Conservation (phyloP, 2,329 filamentous ascomycete genomes). For the Scedosporium dehoogii region DNA sequence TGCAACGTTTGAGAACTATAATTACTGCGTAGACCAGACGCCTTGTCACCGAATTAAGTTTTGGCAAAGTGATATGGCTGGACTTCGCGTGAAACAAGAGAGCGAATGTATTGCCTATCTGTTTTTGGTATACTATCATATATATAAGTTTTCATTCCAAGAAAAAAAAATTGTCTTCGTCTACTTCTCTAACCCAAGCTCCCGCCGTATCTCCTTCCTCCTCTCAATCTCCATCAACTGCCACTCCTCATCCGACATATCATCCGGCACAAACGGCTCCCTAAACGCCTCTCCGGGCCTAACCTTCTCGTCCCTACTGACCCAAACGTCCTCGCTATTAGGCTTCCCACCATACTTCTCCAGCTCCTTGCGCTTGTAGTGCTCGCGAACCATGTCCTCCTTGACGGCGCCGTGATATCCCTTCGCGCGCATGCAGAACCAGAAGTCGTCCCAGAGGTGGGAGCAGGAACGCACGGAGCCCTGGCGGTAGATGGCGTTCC, state of each 20-base stretch:
- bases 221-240: conserved; percentile 22
- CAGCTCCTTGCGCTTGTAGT: conserved; percentile 56
- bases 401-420: conserved; percentile 49
- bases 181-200: conserved; percentile 16
- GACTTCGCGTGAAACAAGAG: not conserved
- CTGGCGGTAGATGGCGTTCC: conserved; percentile 82
- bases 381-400: conserved; percentile 51
- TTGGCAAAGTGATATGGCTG: too few relatives aligned
- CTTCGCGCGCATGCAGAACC: conserved; percentile 90
- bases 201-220: conserved; percentile 24
- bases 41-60: too few relatives aligned
- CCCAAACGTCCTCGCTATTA: conserved; percentile 89
- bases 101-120: not conserved
- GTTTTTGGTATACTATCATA: not conserved
- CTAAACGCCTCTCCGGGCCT: conserved; percentile 35
- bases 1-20: not conserved
- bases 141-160: not conserved
- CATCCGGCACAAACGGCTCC: conserved; percentile 25
- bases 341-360: conserved; percentile 55
- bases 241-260: conserved; percentile 33
- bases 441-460: conserved; percentile 87
- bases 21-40: not conserved
- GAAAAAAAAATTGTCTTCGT: not conserved
- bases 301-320: conserved; percentile 55
- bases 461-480: conserved; percentile 67